Conservation (phyloP, 768 basidiomycete genomes). For the Melanogaster broomeanus region DNA sequence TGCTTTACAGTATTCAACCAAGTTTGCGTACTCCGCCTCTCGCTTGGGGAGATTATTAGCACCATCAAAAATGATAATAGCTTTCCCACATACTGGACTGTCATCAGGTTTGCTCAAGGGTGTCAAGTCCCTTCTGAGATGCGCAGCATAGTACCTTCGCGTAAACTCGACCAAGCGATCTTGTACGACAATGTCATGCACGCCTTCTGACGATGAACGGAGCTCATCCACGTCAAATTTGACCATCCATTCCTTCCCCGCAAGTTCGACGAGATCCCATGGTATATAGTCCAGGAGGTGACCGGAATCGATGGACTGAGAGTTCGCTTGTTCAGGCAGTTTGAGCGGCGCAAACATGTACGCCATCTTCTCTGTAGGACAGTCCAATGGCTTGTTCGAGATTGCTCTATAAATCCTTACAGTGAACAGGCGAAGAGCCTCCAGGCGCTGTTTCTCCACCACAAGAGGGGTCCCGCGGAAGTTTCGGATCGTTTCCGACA, state of each 20-base stretch:
- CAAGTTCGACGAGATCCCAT: constrained; percentile 63
- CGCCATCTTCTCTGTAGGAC: constrained; percentile 51
- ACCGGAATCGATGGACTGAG: constrained; percentile 20
- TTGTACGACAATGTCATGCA: constrained; percentile 70
- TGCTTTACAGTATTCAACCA: constrained; percentile 67
- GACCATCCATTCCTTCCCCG: constrained; percentile 51
- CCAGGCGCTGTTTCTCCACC: constrained; percentile 46
- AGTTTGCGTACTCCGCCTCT: constrained; percentile 57
- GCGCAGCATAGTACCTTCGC: constrained; percentile 59
- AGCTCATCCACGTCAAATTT: constrained; percentile 45
- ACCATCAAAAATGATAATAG: not conserved
- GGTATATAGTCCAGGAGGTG: constrained; percentile 50
- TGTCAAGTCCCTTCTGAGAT: constrained; percentile 63
- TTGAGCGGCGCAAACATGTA: constrained; percentile 71
- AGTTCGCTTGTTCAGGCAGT: constrained; percentile 28
- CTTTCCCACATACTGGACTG: constrained; percentile 51
- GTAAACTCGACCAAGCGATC: constrained; percentile 80
- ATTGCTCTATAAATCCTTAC: constrained; percentile 60
- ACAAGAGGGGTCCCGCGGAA: constrained; percentile 50
- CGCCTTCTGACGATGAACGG: constrained; percentile 30
- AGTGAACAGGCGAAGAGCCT: constrained; percentile 61
- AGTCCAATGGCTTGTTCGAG: constrained; percentile 68
- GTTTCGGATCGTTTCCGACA: constrained; percentile 44
- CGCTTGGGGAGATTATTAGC: constrained; percentile 42
- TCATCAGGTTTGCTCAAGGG: constrained; percentile 72